Evolutionary conservation across 2,329 filamentous ascomycete genomes (phyloP), one percentile per base, ranked within the genome.

Genomic region (Sphaceloma murrayae): DNA sequence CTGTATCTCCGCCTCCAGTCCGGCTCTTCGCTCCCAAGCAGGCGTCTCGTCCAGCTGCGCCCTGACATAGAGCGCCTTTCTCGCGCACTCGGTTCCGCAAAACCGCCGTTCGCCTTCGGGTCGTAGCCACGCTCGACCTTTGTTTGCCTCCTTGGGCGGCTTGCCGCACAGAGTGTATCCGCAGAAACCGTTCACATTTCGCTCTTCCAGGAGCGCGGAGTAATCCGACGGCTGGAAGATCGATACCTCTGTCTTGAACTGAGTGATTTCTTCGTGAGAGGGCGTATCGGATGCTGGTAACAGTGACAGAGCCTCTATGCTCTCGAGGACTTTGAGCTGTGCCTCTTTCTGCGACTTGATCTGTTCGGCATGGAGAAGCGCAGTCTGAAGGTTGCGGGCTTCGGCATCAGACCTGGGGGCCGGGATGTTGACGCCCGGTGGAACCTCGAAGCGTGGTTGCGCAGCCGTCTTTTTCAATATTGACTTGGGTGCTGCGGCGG

Each of bases 141-240:
- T 69, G 22, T 70, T 69, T 22, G 48, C 53, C 17, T 49, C 44
- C 3, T 72, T 68, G 29, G 78, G 78, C n/a, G 76, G 70, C 11
- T 72, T 72, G 1, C 76, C 65, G 61, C 91, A 98, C 19, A 96
- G 71, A 0, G 75, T 70, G 60, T 95, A 96, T 1, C 87, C 91
- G 64, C 91, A 98, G 14, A 76, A 72, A 32, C 74, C 76, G 54
- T 85, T 80, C 52, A 85, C 82, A 60, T 94, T 93, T 56, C 91
- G 83, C 68, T 98, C 91, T 51, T 82, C 75, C 48, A 95, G 79
- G 39, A 96, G 69, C 51, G 85, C 82, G 58, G 94, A 86, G 67
- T 93, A 94, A 67, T 98, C 89, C 43, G 75, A 73, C 1, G 88
- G 85, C 59, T 89, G 85, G 64, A 95, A 96, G 32, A 77, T 70